Conservation (phyloP, 1,284 basidiomycete species). For the Heterobasidion parviporum region DNA sequence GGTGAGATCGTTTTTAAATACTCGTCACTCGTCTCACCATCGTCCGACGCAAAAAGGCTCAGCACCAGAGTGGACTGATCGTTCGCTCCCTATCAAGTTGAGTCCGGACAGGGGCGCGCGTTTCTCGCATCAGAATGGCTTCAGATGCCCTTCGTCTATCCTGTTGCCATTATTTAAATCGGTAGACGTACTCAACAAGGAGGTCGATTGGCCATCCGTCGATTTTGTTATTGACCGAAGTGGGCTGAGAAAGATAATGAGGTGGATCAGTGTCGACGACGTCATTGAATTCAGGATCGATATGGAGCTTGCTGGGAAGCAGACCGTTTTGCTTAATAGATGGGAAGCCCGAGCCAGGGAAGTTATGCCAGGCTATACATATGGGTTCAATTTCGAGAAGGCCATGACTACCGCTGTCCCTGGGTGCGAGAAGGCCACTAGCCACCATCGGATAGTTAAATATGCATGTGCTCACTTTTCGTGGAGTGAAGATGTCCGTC, state of each 20-base stretch:
- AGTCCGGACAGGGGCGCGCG: slow-evolving; percentile 33
- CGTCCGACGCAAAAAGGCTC: slow-evolving; percentile 28
- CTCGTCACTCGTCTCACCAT: neutral
- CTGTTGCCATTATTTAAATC: slow-evolving; percentile 43
- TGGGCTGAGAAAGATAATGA: slow-evolving; percentile 44
- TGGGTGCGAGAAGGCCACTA: slow-evolving; percentile 2
- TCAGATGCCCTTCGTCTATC: slow-evolving; percentile 28
- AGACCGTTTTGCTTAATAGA: slow-evolving; percentile 45
- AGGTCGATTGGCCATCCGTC: slow-evolving; percentile 36
- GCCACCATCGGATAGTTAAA: slow-evolving; percentile 6
- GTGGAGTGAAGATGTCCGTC: neutral
- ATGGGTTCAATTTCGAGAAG: slow-evolving; percentile 39
- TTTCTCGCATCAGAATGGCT: slow-evolving; percentile 44
- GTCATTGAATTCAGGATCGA: slow-evolving; percentile 2
- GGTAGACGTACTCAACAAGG: slow-evolving; percentile 28
- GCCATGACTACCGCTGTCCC: slow-evolving; percentile 24
- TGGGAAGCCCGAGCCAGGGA: slow-evolving; percentile 31
- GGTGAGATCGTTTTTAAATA: slow-evolving; percentile 20
- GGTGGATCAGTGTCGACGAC: slow-evolving; percentile 31
- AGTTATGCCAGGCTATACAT: slow-evolving; percentile 26
- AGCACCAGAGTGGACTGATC: slow-evolving; percentile 41
- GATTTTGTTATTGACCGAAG: slow-evolving; percentile 55
- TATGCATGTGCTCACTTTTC: slow-evolving; percentile 2
- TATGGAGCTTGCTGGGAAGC: slow-evolving; percentile 31
- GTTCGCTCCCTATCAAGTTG: slow-evolving; percentile 35